These are phyloP conservation scores for Russula vinacea DNA, from an alignment of 768 basidiomycete species.

Conservation along the genomic window DNA sequence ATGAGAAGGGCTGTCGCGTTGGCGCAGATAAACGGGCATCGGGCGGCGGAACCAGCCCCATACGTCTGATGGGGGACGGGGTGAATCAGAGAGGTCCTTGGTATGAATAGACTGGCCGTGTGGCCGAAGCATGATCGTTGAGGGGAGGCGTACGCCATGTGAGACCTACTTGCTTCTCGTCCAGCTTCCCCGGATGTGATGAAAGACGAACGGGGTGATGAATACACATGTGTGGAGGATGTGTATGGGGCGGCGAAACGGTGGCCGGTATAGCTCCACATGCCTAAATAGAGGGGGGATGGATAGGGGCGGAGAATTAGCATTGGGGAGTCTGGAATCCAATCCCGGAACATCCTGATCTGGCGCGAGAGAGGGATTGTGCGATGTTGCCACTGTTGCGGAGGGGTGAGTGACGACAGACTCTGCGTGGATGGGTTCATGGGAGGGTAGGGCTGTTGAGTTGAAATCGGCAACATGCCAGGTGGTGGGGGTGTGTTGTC, in stretches of 20 bases:
- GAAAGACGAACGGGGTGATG: constrained; percentile 19
- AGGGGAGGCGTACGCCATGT: constrained; percentile 30
- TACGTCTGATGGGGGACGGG: constrained; percentile 35
- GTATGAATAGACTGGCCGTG: constrained; percentile 42
- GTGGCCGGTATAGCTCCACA: constrained; percentile 7
- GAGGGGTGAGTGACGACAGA: constrained; percentile 10
- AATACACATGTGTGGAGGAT: constrained; percentile 12
- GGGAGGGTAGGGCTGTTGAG: constrained; percentile 1
- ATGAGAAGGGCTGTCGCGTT: constrained; percentile 29
- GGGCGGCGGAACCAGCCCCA: constrained; percentile 24
- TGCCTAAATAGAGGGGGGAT: constrained; percentile 29
- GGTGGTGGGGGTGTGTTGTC: not conserved
- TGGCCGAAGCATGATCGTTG: constrained; percentile 39
- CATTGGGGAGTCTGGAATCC: not conserved
- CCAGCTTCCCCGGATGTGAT: constrained; percentile 13
- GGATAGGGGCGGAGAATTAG: constrained; percentile 30
- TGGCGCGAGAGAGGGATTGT: not conserved
- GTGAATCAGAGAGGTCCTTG: constrained; percentile 37
- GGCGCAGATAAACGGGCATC: constrained; percentile 13
- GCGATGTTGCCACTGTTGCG: constrained; percentile 20
- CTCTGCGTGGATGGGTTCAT: not conserved
- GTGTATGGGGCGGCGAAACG: constrained; percentile 12
- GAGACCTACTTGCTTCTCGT: constrained; percentile 14
- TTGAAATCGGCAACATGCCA: constrained; percentile 6
- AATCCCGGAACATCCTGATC: not conserved